Conservation (phyloP, 2,329 filamentous ascomycete genomes). For the Nemania bipapillata region DNA sequence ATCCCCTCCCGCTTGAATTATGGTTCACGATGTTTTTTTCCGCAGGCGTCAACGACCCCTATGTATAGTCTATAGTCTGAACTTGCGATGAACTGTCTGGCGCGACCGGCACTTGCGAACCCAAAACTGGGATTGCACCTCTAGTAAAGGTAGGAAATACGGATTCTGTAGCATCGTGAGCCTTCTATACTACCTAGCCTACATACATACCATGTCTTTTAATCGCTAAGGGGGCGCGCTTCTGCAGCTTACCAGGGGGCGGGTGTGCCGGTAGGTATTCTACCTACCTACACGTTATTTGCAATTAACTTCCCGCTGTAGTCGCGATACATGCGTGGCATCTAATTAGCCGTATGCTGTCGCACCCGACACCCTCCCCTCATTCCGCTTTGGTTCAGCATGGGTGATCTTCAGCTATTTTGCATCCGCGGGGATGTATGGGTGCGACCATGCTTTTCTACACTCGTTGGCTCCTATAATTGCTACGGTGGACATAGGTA, state of each 20-base stretch:
- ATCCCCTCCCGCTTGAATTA: slow-evolving; percentile 26
- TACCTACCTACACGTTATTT: slow-evolving; percentile 21
- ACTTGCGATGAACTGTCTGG: slow-evolving; percentile 7
- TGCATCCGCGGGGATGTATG: slow-evolving; percentile 14
- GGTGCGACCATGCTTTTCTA: slow-evolving; percentile 10
- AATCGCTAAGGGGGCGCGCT: slow-evolving; percentile 7
- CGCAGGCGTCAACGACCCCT: slow-evolving; percentile 1
- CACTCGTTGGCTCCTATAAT: slow-evolving; percentile 1
- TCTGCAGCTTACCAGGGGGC: slow-evolving; percentile 5
- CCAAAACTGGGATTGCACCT: neutral
- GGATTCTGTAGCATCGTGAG: neutral
- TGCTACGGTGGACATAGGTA: slow-evolving; percentile 1
- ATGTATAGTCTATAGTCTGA: neutral
- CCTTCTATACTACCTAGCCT: neutral
- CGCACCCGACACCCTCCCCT: slow-evolving; percentile 2
- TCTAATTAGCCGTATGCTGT: slow-evolving; percentile 34
- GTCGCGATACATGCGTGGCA: slow-evolving; percentile 21
- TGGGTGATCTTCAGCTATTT: slow-evolving; percentile 17
- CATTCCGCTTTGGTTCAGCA: slow-evolving; percentile 26
- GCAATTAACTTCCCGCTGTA: slow-evolving; percentile 27
- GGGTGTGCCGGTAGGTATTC: neutral
- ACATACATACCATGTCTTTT: neutral
- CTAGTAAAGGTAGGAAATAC: neutral
- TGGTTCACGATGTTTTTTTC: slow-evolving; percentile 32
- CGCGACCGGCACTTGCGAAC: slow-evolving; percentile 24